Base-by-base conservation (phyloP, 192 early-diverging fungal species). In the Coemansia sp. region DNA sequence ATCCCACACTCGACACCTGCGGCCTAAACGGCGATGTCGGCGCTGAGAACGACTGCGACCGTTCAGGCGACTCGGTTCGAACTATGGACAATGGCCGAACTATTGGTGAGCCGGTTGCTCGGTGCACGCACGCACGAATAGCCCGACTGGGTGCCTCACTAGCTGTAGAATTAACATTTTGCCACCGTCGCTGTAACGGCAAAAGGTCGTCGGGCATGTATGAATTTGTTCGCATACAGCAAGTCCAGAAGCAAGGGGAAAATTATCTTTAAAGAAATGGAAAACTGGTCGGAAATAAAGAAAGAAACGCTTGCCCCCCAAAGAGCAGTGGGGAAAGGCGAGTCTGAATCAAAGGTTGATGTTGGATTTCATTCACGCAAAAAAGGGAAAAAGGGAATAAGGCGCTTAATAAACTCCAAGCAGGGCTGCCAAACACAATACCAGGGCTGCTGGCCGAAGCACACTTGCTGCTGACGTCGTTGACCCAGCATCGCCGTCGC, bases 11-110 rank as follows among this genome's bases (percentile, higher is more conserved):
- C 15, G 40, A n/a, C 4, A 31, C 37, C 14, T 52, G 69, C 24
- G 69, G 59, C 49, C 64, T 52, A 34, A 58, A 71, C 23, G 73
- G 73, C 18, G 67, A 69, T 20, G 73, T 75, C 5, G 73, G 73
- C 14, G 73, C 73, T n/a, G 73, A 75, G 18, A 60, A 61, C 46
- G 67, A 68, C 46, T 62, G 46, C 38, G 40, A 46, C 53, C 61
- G 61, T 52, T 63, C 61, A 11, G 61, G 40, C 53, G 51, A 46
- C 40, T 24, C 51, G 15, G 50, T 17, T 15, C 57, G 42, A 47
- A 50, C 18, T 24, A 42, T 42, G 12, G 40, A 42, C 15, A 42
- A 15, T 2, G 40, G 40, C 40, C 40, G 40, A 4, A 42, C 15
- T 11, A 12, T n/a, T 42, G 40, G 40, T 4, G 40, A 42, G 40